phyloP scores from a whole-genome alignment of 78 protist species.

The Planoprotostelium fungivorum region DNA sequence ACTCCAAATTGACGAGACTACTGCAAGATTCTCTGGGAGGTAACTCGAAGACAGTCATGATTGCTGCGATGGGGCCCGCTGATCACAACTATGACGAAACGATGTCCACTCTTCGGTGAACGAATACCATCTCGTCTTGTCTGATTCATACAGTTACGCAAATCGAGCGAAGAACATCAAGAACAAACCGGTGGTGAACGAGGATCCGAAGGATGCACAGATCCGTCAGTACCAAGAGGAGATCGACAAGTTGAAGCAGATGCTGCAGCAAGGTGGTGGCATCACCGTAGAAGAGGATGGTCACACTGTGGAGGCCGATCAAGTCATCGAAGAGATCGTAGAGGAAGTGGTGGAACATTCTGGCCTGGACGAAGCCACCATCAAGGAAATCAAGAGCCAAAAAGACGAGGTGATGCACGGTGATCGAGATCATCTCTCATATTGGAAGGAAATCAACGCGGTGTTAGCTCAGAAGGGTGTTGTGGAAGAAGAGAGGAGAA shows the following conservation, averaged over 20 bases:
- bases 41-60: slow-evolving; percentile 82
- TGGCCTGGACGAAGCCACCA: background rate
- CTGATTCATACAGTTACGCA: slow-evolving; percentile 38
- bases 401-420: background rate
- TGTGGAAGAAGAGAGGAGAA: background rate
- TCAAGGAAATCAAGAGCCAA: background rate
- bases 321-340: background rate
- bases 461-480: background rate
- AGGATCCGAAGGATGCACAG: slow-evolving; percentile 88
- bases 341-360: background rate
- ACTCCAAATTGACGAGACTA: slow-evolving; percentile 77
- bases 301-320: background rate
- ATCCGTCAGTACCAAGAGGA: slow-evolving; percentile 70
- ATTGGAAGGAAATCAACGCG: background rate
- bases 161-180: slow-evolving; percentile 87
- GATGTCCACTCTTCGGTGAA: slow-evolving; percentile 65
- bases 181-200: slow-evolving; percentile 86
- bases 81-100: slow-evolving; percentile 78
- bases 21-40: slow-evolving; percentile 91
- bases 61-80: slow-evolving; percentile 83
- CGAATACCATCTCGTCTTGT: background rate
- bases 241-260: slow-evolving; percentile 28
- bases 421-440: background rate
- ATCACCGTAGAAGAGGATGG: background rate
- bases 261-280: background rate